phyloP scores from a whole-genome alignment of 805 yeast genomes.

The Starmerella vitae region DNA sequence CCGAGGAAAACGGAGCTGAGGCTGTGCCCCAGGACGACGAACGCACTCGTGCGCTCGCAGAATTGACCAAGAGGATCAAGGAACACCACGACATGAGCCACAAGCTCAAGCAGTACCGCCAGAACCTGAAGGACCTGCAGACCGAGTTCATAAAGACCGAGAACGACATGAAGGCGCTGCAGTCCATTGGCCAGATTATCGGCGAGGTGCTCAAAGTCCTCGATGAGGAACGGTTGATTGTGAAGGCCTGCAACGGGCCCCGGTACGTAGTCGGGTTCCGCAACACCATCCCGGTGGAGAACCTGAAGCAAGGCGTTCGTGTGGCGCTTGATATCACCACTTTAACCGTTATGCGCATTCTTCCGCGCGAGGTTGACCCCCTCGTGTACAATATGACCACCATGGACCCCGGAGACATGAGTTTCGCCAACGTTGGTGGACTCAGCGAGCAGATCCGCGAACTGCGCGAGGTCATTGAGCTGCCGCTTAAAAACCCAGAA shows the following conservation, averaged over 20 bases:
- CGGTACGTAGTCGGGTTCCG: conserved; percentile 96
- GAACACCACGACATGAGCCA: conserved; percentile 95
- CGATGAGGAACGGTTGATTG: conserved; percentile 85
- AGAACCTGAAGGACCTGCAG: conserved; percentile 71
- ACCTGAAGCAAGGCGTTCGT: conserved; percentile 82
- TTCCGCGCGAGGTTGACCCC: conserved; percentile 97
- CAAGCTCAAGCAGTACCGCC: conserved; percentile 67
- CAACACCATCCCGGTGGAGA: conserved; percentile 73
- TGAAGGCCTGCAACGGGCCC: conserved; percentile 94
- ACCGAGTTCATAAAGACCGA: conserved; percentile 84
- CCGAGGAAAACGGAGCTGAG: too few relatives aligned
- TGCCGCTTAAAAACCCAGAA: conserved; percentile 95
- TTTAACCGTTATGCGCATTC: conserved; percentile 87
- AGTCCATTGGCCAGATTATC: conserved; percentile 91
- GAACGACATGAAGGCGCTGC: conserved; percentile 91
- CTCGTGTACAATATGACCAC: conserved; percentile 96
- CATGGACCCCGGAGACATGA: conserved; percentile 92
- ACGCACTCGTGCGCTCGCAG: conserved; percentile 61
- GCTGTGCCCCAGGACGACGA: conserved; percentile 62
- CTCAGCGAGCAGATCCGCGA: conserved; percentile 90
- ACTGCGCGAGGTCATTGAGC: conserved; percentile 90
- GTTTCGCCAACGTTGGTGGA: conserved; percentile 94
- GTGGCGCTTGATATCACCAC: conserved; percentile 97
- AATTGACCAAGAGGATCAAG: conserved; percentile 69
- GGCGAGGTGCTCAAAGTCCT: conserved; percentile 94